These are phyloP conservation scores for Apiospora kogelbergensis DNA, from an alignment of 2,329 filamentous ascomycete genomes.

Conservation along the genomic window DNA sequence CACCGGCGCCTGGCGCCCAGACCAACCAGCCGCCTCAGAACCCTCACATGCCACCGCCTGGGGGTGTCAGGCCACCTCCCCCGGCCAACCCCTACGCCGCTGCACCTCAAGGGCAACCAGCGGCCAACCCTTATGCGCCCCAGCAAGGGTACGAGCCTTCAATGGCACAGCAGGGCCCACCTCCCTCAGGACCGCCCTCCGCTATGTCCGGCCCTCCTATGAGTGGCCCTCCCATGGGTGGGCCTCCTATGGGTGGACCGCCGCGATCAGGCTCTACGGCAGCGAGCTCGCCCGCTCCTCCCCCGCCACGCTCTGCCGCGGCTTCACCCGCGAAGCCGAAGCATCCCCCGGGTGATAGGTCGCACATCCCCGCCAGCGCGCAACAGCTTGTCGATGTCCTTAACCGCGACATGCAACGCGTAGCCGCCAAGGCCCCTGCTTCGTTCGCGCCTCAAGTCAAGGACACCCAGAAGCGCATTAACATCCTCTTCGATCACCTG, in stretches of 20 bases:
- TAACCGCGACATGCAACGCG: conserved; percentile 80
- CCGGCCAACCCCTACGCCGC: conserved; percentile 45
- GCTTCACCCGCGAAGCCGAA: conserved; percentile 58
- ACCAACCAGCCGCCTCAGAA: conserved; percentile 43
- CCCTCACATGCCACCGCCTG: conserved; percentile 28
- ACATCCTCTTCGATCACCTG: conserved; percentile 92
- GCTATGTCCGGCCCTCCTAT: conserved; percentile 35
- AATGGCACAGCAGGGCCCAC: conserved; percentile 37
- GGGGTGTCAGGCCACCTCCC: conserved; percentile 45
- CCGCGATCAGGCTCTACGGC: conserved; percentile 36
- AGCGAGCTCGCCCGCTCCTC: conserved; percentile 36
- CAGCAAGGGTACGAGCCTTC: conserved; percentile 45
- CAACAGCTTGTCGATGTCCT: conserved; percentile 81
- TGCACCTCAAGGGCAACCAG: conserved; percentile 45
- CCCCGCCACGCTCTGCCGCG: conserved; percentile 45
- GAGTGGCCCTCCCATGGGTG: conserved; percentile 42
- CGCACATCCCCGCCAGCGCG: conserved; percentile 78
- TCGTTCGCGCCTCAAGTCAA: conserved; percentile 86
- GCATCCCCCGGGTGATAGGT: conserved; percentile 82
- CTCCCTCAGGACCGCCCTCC: conserved; percentile 36
- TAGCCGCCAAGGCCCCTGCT: conserved; percentile 82
- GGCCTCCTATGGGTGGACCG: conserved; percentile 35
- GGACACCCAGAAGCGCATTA: conserved; percentile 90
- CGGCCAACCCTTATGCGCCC: conserved; percentile 62
- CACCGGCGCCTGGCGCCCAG: conserved; percentile 60